Evolutionary conservation across 2,329 filamentous ascomycete species (phyloP).

Genomic region (Biscogniauxia mediterranea): DNA sequence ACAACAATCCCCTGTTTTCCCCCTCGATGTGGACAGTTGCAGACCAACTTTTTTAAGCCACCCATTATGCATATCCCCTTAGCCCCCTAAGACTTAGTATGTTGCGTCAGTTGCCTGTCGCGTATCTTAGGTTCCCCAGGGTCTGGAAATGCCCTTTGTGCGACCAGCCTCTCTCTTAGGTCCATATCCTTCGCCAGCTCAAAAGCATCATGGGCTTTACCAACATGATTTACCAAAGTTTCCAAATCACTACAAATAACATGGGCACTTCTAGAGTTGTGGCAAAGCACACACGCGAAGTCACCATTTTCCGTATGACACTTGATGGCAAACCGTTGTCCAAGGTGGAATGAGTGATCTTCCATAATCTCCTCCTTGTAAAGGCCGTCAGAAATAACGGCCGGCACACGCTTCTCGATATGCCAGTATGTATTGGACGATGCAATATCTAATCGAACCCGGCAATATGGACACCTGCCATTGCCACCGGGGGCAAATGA

Average conservation of each 20-base stretch:
- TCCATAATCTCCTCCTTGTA: slow-evolving; percentile 20
- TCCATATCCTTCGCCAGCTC: slow-evolving; percentile 18
- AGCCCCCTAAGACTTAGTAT: background rate
- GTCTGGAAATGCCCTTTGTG: background rate
- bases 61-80: background rate
- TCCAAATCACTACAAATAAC: slow-evolving; percentile 30
- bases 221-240: slow-evolving; percentile 33
- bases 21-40: too few species aligned
- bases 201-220: slow-evolving; percentile 11
- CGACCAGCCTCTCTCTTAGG: slow-evolving; percentile 4
- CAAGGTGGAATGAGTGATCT: slow-evolving; percentile 31
- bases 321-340: slow-evolving; percentile 37
- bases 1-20: too few species aligned
- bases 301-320: slow-evolving; percentile 34
- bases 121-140: background rate
- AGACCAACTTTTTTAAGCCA: too few species aligned
- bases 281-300: slow-evolving; percentile 36
- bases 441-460: slow-evolving; percentile 24
- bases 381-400: slow-evolving; percentile 4
- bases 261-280: slow-evolving; percentile 25
- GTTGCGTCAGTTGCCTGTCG: background rate
- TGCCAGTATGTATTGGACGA: slow-evolving; percentile 27
- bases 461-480: slow-evolving; percentile 30
- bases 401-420: slow-evolving; percentile 25
- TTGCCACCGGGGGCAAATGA: slow-evolving; percentile 20